These are phyloP conservation scores for Lecanicillium sp. DNA, from an alignment of 2,329 filamentous ascomycete genomes.

Conservation along the genomic window DNA sequence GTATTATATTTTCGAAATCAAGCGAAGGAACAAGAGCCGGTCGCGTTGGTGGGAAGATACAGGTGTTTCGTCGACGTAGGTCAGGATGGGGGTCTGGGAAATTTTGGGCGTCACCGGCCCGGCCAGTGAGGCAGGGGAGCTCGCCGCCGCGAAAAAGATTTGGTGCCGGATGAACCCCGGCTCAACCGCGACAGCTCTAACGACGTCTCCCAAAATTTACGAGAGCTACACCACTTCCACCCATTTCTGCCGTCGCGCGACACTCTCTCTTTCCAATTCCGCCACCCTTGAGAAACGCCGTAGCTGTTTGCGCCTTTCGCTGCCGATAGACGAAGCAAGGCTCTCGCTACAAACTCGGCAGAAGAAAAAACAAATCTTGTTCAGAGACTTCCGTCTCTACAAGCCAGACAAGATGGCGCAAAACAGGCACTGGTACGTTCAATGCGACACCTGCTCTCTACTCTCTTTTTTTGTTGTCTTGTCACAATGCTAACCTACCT, in stretches of 20 bases:
- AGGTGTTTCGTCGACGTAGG: neutral
- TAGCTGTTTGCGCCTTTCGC: no score
- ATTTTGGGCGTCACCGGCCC: neutral
- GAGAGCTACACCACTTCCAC: slow-evolving; percentile 2
- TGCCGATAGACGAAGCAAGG: no score
- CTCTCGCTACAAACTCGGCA: slow-evolving; percentile 8
- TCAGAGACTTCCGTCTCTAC: neutral
- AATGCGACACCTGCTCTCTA: slow-evolving; percentile 1
- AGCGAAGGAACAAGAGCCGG: no score
- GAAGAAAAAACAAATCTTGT: no score
- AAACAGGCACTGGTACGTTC: slow-evolving; percentile 62
- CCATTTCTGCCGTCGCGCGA: neutral
- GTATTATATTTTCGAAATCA: neutral
- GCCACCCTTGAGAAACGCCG: no score
- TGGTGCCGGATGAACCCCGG: slow-evolving; percentile 15
- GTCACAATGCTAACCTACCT: slow-evolving; percentile 2
- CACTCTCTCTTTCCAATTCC: neutral
- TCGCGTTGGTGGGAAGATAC: neutral
- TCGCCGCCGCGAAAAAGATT: slow-evolving; percentile 17
- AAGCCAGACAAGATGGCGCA: slow-evolving; percentile 50
- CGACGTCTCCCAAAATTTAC: slow-evolving; percentile 5
- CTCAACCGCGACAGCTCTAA: slow-evolving; percentile 21
- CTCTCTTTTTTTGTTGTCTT: neutral
- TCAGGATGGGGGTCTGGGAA: neutral
- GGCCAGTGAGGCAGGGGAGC: no score